Conservation (phyloP, 768 basidiomycete species). For the Ephemerocybe angulata region DNA sequence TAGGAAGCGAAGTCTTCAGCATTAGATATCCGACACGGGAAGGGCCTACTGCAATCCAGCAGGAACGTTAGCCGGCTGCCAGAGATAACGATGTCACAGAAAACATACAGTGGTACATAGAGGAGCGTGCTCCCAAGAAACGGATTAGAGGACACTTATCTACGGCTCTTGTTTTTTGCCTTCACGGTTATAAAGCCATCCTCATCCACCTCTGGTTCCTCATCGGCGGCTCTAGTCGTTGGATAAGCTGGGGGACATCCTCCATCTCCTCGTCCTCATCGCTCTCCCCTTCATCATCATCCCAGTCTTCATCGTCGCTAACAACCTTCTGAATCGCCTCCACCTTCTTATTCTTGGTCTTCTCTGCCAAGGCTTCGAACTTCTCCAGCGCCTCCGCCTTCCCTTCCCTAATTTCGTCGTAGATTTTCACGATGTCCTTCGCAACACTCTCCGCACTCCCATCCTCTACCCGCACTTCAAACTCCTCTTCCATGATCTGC, state of each 20-base stretch:
- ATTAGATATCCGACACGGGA: too few species aligned
- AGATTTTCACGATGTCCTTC: slow-evolving; percentile 64
- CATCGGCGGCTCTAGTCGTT: slow-evolving; percentile 27
- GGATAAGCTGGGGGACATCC: slow-evolving; percentile 51
- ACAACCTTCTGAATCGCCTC: slow-evolving; percentile 38
- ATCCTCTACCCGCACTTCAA: slow-evolving; percentile 80
- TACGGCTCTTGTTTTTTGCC: slow-evolving; percentile 54
- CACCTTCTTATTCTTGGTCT: slow-evolving; percentile 52
- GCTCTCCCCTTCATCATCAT: slow-evolving; percentile 46
- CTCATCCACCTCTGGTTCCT: slow-evolving; percentile 79
- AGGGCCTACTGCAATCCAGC: too few species aligned
- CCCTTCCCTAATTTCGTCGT: slow-evolving; percentile 49
- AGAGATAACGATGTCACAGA: too few species aligned
- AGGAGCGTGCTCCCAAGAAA: too few species aligned
- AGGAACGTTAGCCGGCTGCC: too few species aligned
- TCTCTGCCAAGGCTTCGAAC: slow-evolving; percentile 65
- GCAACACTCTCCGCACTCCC: slow-evolving; percentile 75
- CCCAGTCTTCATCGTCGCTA: slow-evolving; percentile 39
- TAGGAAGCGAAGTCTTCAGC: too few species aligned
- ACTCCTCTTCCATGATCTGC: slow-evolving; percentile 86
- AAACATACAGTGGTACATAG: too few species aligned
- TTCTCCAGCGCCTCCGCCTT: slow-evolving; percentile 47
- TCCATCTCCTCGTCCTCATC: slow-evolving; percentile 29
- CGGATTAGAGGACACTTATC: too few species aligned
- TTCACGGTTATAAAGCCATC: slow-evolving; percentile 89